phyloP scores from a whole-genome alignment of 2,329 filamentous ascomycete genomes.

The Ascochyta koolunga region DNA sequence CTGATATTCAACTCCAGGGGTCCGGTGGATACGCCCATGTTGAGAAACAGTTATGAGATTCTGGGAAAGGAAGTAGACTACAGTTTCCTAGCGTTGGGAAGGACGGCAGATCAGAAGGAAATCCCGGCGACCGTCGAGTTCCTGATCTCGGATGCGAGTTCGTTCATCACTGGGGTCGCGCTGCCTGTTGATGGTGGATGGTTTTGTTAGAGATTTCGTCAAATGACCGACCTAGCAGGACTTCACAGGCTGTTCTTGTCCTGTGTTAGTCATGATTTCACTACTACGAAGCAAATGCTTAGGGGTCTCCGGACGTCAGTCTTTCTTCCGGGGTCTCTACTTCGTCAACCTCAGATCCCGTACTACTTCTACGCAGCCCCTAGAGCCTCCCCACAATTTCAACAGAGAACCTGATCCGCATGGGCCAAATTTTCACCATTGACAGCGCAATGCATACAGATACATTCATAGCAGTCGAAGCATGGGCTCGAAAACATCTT shows the following conservation, averaged over 20 bases:
- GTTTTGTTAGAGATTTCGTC: slow-evolving; percentile 28
- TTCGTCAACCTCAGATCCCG: too few relatives aligned
- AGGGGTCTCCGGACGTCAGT: too few relatives aligned
- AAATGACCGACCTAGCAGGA: background rate
- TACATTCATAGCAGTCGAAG: too few relatives aligned
- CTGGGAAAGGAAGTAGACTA: slow-evolving; percentile 26
- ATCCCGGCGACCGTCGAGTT: slow-evolving; percentile 56
- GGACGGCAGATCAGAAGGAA: slow-evolving; percentile 41
- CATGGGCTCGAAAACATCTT: too few relatives aligned
- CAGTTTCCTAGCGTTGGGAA: slow-evolving; percentile 31
- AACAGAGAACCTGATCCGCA: slow-evolving; percentile 23
- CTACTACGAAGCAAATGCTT: background rate
- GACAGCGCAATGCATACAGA: too few relatives aligned
- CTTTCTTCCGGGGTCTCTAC: too few relatives aligned
- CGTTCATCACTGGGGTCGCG: slow-evolving; percentile 55
- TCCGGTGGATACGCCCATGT: slow-evolving; percentile 46
- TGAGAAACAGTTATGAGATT: slow-evolving; percentile 27
- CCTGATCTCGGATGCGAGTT: slow-evolving; percentile 53
- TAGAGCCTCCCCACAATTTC: slow-evolving; percentile 6
- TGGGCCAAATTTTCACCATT: too few relatives aligned
- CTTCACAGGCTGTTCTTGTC: background rate
- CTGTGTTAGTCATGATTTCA: slow-evolving; percentile 2
- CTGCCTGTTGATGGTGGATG: slow-evolving; percentile 57
- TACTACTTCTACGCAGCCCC: too few relatives aligned
- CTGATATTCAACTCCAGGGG: slow-evolving; percentile 18